A percentile compares a stretch with the other conserved stretches of the same genome.
Evolutionary conservation across 352 stramenopile species (phyloP).

Genomic region (Phytophthora nicotianae): DNA sequence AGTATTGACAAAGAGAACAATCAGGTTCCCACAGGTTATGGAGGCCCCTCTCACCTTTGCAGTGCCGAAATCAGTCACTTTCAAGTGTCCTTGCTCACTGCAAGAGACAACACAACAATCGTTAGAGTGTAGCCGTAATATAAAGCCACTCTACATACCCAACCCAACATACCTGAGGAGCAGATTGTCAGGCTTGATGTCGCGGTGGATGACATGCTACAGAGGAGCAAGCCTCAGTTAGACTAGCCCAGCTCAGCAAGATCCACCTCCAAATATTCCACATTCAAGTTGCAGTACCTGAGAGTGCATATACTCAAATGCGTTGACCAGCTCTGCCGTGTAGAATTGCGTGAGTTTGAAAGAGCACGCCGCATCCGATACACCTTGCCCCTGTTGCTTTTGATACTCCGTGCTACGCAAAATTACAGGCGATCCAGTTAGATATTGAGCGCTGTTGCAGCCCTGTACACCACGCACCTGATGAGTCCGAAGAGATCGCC

Average conservation of each 20-base stretch:
- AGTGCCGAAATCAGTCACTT: constrained; percentile 91
- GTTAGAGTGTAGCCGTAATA: background rate
- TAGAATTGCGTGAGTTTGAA: constrained; percentile 91
- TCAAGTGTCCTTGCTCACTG: constrained; percentile 82
- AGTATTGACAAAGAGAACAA: background rate
- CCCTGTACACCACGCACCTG: constrained; percentile 37
- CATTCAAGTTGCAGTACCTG: constrained; percentile 46
- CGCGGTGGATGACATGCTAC: constrained; percentile 94
- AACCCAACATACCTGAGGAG: constrained; percentile 62
- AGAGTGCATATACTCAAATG: constrained; percentile 95
- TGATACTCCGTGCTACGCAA: constrained; percentile 48
- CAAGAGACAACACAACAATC: background rate
- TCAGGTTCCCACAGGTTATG: background rate
- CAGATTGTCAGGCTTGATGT: constrained; percentile 95
- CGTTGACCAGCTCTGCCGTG: constrained; percentile 92
- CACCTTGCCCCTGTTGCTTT: constrained; percentile 59
- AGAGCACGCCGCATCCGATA: constrained; percentile 69
- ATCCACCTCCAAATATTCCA: background rate
- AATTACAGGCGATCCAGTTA: constrained; percentile 14
- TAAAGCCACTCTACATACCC: background rate
- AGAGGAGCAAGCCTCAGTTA: constrained; percentile 11
- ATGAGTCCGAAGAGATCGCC: constrained; percentile 86
- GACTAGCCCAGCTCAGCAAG: background rate
- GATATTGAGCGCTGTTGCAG: background rate
- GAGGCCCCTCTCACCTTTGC: constrained; percentile 55